These are phyloP conservation scores for Saccharum officinarum DNA, from an alignment of 176 grass and related monocot species.

Conservation along the genomic window DNA sequence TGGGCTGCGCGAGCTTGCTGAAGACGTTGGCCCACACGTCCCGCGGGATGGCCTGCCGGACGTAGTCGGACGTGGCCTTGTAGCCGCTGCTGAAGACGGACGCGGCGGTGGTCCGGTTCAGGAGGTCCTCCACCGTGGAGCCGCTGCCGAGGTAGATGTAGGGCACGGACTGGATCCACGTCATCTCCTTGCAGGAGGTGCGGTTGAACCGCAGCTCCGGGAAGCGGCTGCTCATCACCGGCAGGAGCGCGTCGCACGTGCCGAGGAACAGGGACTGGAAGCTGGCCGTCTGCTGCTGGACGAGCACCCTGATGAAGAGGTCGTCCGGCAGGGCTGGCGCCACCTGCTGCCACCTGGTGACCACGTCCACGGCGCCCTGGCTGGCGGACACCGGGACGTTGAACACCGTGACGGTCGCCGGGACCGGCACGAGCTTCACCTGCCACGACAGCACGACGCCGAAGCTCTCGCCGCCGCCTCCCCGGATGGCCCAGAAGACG, in stretches of 20 bases:
- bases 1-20: slow-evolving; percentile 13
- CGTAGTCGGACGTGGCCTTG: slow-evolving; percentile 61
- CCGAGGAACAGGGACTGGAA: slow-evolving; percentile 56
- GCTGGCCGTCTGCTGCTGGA: not conserved
- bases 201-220: slow-evolving; percentile 43
- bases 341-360: slow-evolving; percentile 54
- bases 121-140: slow-evolving; percentile 35
- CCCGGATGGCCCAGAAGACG: slow-evolving; percentile 55
- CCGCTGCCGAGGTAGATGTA: slow-evolving; percentile 40
- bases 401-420: slow-evolving; percentile 45
- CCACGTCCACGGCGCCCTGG: slow-evolving; percentile 44
- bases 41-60: slow-evolving; percentile 25
- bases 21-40: slow-evolving; percentile 25
- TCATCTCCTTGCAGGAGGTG: slow-evolving; percentile 51
- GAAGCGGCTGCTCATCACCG: slow-evolving; percentile 30
- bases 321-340: slow-evolving; percentile 40
- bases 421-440: slow-evolving; percentile 45
- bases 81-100: not conserved
- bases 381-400: slow-evolving; percentile 19
- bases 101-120: slow-evolving; percentile 22
- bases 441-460: slow-evolving; percentile 59
- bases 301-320: slow-evolving; percentile 26
- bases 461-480: slow-evolving; percentile 64
- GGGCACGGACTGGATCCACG: slow-evolving; percentile 49
- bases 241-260: slow-evolving; percentile 20